Percentiles rank a stretch among this genome's conserved stretches.
Evolutionary conservation across 768 basidiomycete genomes (phyloP).

Genomic region (Phlebiopsis flavidoalba): DNA sequence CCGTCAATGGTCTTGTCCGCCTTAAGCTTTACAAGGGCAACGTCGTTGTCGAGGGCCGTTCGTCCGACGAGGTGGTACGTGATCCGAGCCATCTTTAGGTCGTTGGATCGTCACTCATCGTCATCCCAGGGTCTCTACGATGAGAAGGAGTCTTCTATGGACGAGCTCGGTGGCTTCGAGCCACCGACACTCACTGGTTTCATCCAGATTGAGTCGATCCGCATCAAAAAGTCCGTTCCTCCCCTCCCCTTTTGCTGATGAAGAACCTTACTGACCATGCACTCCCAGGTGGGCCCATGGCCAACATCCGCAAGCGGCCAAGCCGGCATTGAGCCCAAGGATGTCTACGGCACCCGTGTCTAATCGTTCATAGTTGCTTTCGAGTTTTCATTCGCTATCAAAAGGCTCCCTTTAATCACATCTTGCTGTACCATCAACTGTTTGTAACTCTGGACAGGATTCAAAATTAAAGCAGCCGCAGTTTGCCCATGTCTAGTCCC

Average conservation of each 20-base stretch:
- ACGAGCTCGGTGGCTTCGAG: slow-evolving; percentile 97
- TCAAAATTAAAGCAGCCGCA: slow-evolving; percentile 16
- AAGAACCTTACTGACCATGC: slow-evolving; percentile 29
- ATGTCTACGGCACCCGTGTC: slow-evolving; percentile 71
- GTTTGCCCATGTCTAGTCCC: slow-evolving; percentile 23
- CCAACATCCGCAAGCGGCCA: slow-evolving; percentile 84
- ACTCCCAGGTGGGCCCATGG: slow-evolving; percentile 61
- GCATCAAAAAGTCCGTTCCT: slow-evolving; percentile 74
- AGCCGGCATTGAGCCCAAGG: slow-evolving; percentile 67
- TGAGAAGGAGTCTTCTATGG: slow-evolving; percentile 94
- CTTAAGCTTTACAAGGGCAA: slow-evolving; percentile 96
- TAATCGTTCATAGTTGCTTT: slow-evolving; percentile 2
- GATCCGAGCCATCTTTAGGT: no score
- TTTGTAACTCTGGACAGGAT: not conserved
- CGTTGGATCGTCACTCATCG: not conserved
- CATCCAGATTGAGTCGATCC: slow-evolving; percentile 95
- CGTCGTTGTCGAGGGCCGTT: slow-evolving; percentile 87
- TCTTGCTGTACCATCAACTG: not conserved
- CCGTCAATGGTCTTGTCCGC: slow-evolving; percentile 90
- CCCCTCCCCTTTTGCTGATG: slow-evolving; percentile 32
- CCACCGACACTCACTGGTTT: slow-evolving; percentile 93
- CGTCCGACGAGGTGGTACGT: slow-evolving; percentile 76
- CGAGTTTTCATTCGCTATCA: not conserved
- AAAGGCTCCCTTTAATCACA: not conserved
- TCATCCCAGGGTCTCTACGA: slow-evolving; percentile 80